Evolutionary conservation across 2,329 filamentous ascomycete genomes (phyloP).

Genomic region (Colletotrichum sojae): DNA sequence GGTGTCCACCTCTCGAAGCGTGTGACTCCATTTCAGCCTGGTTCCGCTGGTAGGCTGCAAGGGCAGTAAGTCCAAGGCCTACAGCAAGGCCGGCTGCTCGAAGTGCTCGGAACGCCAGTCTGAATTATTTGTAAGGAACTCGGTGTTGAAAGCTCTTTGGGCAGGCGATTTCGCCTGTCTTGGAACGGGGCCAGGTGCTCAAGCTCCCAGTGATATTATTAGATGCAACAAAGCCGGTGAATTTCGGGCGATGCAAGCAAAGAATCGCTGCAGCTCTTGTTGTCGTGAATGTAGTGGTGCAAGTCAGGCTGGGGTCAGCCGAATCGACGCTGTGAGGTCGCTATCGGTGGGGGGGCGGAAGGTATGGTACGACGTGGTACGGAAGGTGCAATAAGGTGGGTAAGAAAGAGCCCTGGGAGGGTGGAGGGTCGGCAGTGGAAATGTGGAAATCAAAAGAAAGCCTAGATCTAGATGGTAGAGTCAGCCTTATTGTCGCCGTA

Average conservation of each 20-base stretch:
- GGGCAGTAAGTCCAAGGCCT: conserved; percentile 71
- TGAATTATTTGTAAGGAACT: conserved; percentile 50
- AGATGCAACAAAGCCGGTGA: not conserved
- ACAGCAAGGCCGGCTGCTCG: conserved; percentile 69
- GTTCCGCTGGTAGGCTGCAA: conserved; percentile 67
- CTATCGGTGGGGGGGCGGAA: conserved; percentile 37
- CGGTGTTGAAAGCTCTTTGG: not conserved
- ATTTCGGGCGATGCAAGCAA: not conserved
- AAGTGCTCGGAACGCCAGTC: conserved; percentile 69
- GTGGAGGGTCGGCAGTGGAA: conserved; percentile 1
- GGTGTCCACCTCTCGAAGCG: conserved; percentile 51
- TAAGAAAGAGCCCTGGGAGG: not conserved
- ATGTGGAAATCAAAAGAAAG: conserved; percentile 11
- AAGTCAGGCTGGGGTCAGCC: conserved; percentile 28
- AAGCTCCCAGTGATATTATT: not conserved
- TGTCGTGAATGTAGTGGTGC: not conserved
- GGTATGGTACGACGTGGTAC: conserved; percentile 18
- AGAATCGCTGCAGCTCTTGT: not conserved
- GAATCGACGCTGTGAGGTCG: conserved; percentile 16
- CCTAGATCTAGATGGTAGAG: conserved; percentile 10
- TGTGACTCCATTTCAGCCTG: conserved; percentile 59
- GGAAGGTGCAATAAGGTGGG: conserved; percentile 5
- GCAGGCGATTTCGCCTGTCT: not conserved
- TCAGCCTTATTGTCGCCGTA: not conserved
- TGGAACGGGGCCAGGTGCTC: conserved; percentile 1